These are phyloP conservation scores for Aspergillus bombycis DNA, from an alignment of 2,329 filamentous ascomycete genomes.

Conservation along the genomic window DNA sequence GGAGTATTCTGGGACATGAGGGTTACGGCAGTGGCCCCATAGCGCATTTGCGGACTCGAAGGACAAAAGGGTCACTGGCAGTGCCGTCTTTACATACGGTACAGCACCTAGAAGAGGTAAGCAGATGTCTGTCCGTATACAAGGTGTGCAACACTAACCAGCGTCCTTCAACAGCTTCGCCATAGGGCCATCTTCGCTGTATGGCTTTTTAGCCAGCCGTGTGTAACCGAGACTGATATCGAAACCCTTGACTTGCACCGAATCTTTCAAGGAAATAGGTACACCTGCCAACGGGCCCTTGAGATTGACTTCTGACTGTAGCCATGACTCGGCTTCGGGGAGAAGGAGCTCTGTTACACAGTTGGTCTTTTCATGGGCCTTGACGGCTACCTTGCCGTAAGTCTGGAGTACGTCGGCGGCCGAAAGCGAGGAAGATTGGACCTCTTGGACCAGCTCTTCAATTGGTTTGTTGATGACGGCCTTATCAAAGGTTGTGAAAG, in stretches of 20 bases:
- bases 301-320: slow-evolving; percentile 65
- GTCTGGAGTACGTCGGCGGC: slow-evolving; percentile 77
- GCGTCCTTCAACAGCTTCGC: slow-evolving; percentile 81
- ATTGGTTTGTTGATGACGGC: slow-evolving; percentile 74
- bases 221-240: slow-evolving; percentile 84
- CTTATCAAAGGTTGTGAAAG: slow-evolving; percentile 67
- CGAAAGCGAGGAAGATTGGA: slow-evolving; percentile 68
- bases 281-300: slow-evolving; percentile 84
- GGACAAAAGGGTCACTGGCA: slow-evolving; percentile 82
- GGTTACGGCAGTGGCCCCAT: slow-evolving; percentile 82
- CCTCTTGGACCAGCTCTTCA: slow-evolving; percentile 73
- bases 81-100: slow-evolving; percentile 89
- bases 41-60: slow-evolving; percentile 81
- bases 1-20: slow-evolving; percentile 80
- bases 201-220: slow-evolving; percentile 68
- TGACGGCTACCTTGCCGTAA: slow-evolving; percentile 84
- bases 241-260: slow-evolving; percentile 78
- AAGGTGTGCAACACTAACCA: slow-evolving; percentile 42
- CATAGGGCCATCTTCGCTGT: slow-evolving; percentile 68
- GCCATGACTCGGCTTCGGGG: slow-evolving; percentile 75
- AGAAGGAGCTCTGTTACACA: slow-evolving; percentile 88
- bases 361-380: slow-evolving; percentile 84
- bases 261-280: slow-evolving; percentile 80
- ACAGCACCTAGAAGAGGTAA: slow-evolving; percentile 63
- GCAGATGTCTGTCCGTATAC: background rate